Evolutionary conservation across 2,329 filamentous ascomycete species (phyloP), one percentile per base, ranked within the genome.

Genomic region (Arachnopeziza araneosa): DNA sequence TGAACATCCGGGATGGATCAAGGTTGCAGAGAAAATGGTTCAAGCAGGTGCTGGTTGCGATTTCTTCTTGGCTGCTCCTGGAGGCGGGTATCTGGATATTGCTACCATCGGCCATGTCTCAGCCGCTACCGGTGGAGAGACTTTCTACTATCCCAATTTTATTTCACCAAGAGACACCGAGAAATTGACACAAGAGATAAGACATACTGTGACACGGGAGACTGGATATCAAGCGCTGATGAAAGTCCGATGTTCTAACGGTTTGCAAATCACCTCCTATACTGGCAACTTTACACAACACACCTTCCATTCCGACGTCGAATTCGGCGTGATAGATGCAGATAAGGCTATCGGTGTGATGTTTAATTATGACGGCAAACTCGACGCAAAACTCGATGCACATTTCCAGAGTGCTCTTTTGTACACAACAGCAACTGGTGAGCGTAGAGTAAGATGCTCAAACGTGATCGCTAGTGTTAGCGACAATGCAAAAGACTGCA

Each of bases 221-320:
- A 96, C 93, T 53, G 95, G 95, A 23, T 98, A 91, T 78, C 93
- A 97, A 75, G 92, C 92, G 22, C 79, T 99, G 68, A 96, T 99
- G 91, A 99, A 99, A 79, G 93, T 99, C 60, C 89, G 95, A 63
- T 99, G 95, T 77, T 97, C 93, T 21, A 99, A 96, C 69, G 95
- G 95, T 21, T 80, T 99, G 56, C 95, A 99, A 73, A 89, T 99
- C 19, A 86, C 91, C 19, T 85, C 86, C n/a, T 99, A 99, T 71
- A 91, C 96, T 70, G 95, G 95, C 67, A 96, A 96, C 76, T 99
- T 98, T 72, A 84, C 96, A 55, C 95, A 99, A 71, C 92, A 97
- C 76, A 95, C 90, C 0, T 96, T 96, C 71, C 93, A 92, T 12
- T 92, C 93, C 2, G 95, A 99, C 75, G 83, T 99, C 52, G 93